A percentile compares a stretch with the other conserved stretches of the same genome.
phyloP scores from a whole-genome alignment of 2,329 filamentous ascomycete species.

The Hymenoscyphus occultus region DNA sequence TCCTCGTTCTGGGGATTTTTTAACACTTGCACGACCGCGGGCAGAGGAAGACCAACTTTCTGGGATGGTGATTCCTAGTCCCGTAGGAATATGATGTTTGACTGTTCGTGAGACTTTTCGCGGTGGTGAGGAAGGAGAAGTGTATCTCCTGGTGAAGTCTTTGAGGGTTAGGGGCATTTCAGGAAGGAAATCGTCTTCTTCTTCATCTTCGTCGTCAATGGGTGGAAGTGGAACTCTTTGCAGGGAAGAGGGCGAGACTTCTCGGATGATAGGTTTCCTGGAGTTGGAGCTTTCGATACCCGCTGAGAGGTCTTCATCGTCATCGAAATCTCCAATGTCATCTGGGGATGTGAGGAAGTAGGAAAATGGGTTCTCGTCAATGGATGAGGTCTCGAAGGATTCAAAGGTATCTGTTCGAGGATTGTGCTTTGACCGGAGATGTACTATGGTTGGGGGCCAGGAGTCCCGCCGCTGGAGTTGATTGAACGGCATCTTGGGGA shows the following conservation, averaged over 20 bases:
- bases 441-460: constrained; percentile 37
- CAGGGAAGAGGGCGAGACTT: constrained; percentile 33
- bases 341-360: constrained; percentile 37
- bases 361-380: constrained; percentile 36
- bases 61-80: constrained; percentile 29
- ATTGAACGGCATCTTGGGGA: constrained; percentile 31
- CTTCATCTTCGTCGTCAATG: constrained; percentile 23
- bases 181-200: constrained; percentile 18
- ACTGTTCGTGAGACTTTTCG: constrained; percentile 22
- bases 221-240: constrained; percentile 23
- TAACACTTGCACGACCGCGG: constrained; percentile 30
- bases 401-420: constrained; percentile 17
- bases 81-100: constrained; percentile 20
- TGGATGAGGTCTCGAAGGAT: constrained; percentile 22
- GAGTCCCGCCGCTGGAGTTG: constrained; percentile 35
- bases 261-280: constrained; percentile 26
- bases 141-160: constrained; percentile 28
- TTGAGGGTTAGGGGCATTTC: constrained; percentile 32
- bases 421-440: constrained; percentile 23
- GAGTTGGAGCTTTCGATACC: constrained; percentile 34
- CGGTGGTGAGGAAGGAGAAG: constrained; percentile 11
- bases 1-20: constrained; percentile 18
- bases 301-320: constrained; percentile 33
- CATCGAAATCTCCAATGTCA: constrained; percentile 30
- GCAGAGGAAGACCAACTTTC: constrained; percentile 19